Percentiles rank a stretch among this genome's conserved stretches.
Conservation (phyloP, 768 basidiomycete species). For the Calocybe cyanea region DNA sequence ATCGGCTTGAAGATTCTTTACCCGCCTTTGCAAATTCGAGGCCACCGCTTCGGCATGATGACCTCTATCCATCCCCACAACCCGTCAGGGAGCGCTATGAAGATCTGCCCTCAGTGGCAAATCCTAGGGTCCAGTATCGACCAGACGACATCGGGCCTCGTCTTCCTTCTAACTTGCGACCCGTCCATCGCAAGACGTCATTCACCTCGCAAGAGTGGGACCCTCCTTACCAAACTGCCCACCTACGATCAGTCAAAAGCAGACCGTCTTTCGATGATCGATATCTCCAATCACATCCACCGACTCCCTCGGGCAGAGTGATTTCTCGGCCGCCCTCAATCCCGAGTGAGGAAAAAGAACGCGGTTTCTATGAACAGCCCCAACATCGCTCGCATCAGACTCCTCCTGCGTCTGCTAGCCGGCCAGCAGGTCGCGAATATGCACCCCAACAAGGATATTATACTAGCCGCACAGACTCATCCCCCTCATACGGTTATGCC, state of each 20-base stretch:
- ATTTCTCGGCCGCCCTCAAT: slow-evolving; percentile 13
- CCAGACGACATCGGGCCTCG: slow-evolving; percentile 8
- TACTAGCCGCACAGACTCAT: slow-evolving; percentile 1
- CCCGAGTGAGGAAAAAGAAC: slow-evolving; percentile 15
- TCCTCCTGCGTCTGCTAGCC: slow-evolving; percentile 16
- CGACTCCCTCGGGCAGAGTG: slow-evolving; percentile 1
- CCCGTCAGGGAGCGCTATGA: slow-evolving; percentile 10
- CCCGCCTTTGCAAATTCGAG: slow-evolving; percentile 7
- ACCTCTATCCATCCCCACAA: slow-evolving; percentile 2
- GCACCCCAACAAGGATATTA: slow-evolving; percentile 1
- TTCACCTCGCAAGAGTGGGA: slow-evolving; percentile 18
- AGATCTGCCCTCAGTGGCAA: slow-evolving; percentile 9
- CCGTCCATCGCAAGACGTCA: slow-evolving; percentile 16
- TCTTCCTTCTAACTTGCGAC: slow-evolving; percentile 5
- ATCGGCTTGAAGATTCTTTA: slow-evolving; percentile 10
- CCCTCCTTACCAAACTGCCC: slow-evolving; percentile 10
- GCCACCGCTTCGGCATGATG: slow-evolving; percentile 9
- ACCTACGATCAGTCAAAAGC: slow-evolving; percentile 17
- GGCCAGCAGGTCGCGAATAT: slow-evolving; percentile 14
- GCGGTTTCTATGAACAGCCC: slow-evolving; percentile 7
- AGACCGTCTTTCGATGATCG: slow-evolving; percentile 25
- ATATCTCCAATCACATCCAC: slow-evolving; percentile 7
- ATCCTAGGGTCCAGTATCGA: slow-evolving; percentile 5
- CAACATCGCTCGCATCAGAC: slow-evolving; percentile 15
- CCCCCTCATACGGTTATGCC: slow-evolving; percentile 8